Percentiles rank a stretch among this genome's conserved stretches.
Conservation (phyloP, 2,329 filamentous ascomycete genomes). For the Aschersonia sp. region DNA sequence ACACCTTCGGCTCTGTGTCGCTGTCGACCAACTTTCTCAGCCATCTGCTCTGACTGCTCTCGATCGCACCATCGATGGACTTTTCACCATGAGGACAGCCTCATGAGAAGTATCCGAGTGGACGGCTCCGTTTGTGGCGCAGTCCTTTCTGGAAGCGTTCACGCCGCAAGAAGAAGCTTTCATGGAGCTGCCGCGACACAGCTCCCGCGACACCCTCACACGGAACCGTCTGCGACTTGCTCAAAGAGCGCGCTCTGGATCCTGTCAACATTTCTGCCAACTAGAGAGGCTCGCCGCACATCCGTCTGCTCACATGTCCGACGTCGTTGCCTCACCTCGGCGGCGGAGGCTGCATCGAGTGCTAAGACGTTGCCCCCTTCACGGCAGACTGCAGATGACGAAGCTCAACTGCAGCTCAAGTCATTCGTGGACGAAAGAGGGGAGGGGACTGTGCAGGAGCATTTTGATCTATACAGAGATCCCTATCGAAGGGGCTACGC, state of each 20-base stretch:
- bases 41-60: background rate
- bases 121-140: slow-evolving; percentile 45
- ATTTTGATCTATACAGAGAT: slow-evolving; percentile 35
- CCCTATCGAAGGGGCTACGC: slow-evolving; percentile 41
- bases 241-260: slow-evolving; percentile 23
- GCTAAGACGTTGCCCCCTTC: background rate
- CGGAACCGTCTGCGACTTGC: slow-evolving; percentile 11
- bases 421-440: slow-evolving; percentile 35
- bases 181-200: slow-evolving; percentile 9
- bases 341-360: slow-evolving; percentile 7
- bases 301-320: background rate
- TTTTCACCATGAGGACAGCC: slow-evolving; percentile 34
- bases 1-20: no score
- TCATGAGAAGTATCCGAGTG: slow-evolving; percentile 47
- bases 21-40: background rate
- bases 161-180: slow-evolving; percentile 12
- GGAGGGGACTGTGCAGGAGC: slow-evolving; percentile 33
- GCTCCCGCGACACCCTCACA: slow-evolving; percentile 5
- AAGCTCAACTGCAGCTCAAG: slow-evolving; percentile 30
- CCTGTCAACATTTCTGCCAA: slow-evolving; percentile 23
- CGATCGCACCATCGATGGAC: slow-evolving; percentile 1
- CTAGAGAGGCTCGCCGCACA: slow-evolving; percentile 8
- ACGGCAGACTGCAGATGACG: slow-evolving; percentile 4
- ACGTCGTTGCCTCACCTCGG: slow-evolving; percentile 12
- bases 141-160: slow-evolving; percentile 21